Conservation (phyloP, 1,139 yeast genomes). For the Magnusiomyces magnusii region DNA sequence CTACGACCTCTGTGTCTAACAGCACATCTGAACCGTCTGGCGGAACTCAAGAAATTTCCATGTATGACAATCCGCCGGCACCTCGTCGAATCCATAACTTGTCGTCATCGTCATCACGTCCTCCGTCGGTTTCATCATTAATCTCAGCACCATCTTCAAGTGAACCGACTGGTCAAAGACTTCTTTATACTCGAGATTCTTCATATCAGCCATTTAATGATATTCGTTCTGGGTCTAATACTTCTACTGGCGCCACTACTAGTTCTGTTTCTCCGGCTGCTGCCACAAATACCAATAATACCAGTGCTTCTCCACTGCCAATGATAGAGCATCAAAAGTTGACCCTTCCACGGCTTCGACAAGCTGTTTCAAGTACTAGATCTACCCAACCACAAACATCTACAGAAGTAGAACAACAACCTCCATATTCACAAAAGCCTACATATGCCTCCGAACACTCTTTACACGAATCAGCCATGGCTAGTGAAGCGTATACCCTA, state of each 20-base stretch:
- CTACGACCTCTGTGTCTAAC: background rate
- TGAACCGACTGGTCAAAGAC: background rate
- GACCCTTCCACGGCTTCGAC: background rate
- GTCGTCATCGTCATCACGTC: background rate
- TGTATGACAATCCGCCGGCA: background rate
- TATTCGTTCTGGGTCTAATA: background rate
- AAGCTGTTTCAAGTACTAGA: background rate
- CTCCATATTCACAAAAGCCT: background rate
- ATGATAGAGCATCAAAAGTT: background rate
- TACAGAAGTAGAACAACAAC: background rate
- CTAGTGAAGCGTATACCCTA: background rate
- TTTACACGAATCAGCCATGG: background rate
- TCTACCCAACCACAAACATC: background rate
- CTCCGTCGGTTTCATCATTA: background rate
- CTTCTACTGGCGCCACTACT: background rate
- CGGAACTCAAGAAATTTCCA: background rate
- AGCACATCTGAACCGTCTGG: background rate
- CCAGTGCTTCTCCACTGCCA: background rate
- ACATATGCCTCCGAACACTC: background rate
- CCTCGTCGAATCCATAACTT: background rate
- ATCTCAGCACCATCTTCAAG: background rate
- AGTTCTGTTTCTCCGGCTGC: background rate
- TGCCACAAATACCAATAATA: background rate
- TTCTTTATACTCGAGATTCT: background rate
- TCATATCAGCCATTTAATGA: background rate